These are phyloP conservation scores for Tetrapisispora namnaoensis DNA, from an alignment of 805 yeast genomes.

Conservation along the genomic window DNA sequence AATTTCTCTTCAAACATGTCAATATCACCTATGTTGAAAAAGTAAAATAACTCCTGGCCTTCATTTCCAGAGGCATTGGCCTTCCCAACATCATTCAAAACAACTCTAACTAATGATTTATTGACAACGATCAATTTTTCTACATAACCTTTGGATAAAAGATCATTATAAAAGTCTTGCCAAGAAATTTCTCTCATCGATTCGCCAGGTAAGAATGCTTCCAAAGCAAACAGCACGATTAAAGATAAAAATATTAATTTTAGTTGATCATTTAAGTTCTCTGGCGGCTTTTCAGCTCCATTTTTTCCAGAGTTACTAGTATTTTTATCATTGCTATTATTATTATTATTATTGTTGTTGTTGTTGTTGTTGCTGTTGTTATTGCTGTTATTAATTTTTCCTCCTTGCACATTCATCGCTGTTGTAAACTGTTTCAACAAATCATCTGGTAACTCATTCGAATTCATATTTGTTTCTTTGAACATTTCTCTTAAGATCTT, in stretches of 20 bases:
- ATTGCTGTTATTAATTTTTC: constrained; percentile 9
- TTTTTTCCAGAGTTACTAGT: background rate
- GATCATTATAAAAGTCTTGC: constrained; percentile 78
- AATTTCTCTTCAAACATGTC: constrained; percentile 79
- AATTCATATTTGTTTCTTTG: no score
- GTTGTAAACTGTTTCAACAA: background rate
- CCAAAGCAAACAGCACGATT: constrained; percentile 26
- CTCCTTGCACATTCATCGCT: background rate
- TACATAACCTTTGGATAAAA: constrained; percentile 71
- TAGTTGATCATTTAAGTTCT: constrained; percentile 28
- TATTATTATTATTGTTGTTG: constrained; percentile 4
- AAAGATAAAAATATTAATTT: constrained; percentile 28
- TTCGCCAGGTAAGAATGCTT: constrained; percentile 24
- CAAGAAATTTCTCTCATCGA: constrained; percentile 60
- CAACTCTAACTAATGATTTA: constrained; percentile 63
- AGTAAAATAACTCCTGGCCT: constrained; percentile 30
- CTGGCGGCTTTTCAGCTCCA: constrained; percentile 6
- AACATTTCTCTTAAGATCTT: background rate
- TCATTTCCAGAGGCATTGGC: constrained; percentile 30
- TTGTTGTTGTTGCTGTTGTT: background rate
- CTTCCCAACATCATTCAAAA: constrained; percentile 51
- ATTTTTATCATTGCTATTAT: background rate
- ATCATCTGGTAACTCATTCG: background rate
- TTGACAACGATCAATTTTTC: constrained; percentile 66
- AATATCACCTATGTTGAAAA: constrained; percentile 79